A percentile compares a stretch with the other conserved stretches of the same genome.
Conservation (phyloP, 1,284 basidiomycete genomes). For the Fomes fomentarius region DNA sequence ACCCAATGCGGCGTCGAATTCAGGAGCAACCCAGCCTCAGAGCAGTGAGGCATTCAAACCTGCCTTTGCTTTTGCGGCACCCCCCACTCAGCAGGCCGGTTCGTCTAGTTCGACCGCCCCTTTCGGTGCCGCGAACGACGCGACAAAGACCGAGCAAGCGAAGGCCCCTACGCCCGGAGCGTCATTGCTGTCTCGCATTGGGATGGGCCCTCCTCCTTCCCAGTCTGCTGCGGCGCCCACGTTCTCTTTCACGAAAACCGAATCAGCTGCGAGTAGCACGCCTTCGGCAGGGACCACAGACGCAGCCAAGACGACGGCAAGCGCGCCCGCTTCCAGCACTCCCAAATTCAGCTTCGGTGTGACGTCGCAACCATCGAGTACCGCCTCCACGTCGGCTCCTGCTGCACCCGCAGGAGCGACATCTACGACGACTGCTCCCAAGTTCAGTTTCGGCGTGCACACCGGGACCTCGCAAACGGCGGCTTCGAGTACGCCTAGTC, state of each 20-base stretch:
- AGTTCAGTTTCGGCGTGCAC: constrained; percentile 33
- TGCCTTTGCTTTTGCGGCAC: constrained; percentile 18
- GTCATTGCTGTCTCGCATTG: constrained; percentile 27
- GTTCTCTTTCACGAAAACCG: constrained; percentile 23
- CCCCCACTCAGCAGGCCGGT: constrained; percentile 3
- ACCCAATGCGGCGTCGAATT: neutral
- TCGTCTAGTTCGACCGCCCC: neutral
- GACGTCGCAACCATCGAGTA: constrained; percentile 13
- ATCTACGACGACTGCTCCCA: constrained; percentile 17
- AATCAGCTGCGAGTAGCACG: constrained; percentile 11
- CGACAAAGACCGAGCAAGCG: constrained; percentile 14
- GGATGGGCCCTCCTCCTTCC: constrained; percentile 20
- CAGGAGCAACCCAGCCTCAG: constrained; percentile 1
- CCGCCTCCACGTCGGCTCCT: constrained; percentile 1
- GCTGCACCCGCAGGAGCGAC: constrained; percentile 3
- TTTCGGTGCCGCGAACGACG: constrained; percentile 6
- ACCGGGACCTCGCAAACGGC: constrained; percentile 11
- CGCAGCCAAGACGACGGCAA: constrained; percentile 2
- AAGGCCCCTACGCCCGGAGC: constrained; percentile 21
- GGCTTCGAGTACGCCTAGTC: constrained; percentile 2
- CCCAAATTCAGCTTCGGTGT: constrained; percentile 38
- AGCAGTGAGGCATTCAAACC: constrained; percentile 11
- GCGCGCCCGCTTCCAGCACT: constrained; percentile 13
- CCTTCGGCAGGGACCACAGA: neutral
- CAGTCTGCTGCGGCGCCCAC: constrained; percentile 14